Percentiles rank a stretch among this genome's conserved stretches.
These are phyloP conservation scores for Talaromyces sp. DNA, from an alignment of 2,329 filamentous ascomycete genomes.

Conservation along the genomic window DNA sequence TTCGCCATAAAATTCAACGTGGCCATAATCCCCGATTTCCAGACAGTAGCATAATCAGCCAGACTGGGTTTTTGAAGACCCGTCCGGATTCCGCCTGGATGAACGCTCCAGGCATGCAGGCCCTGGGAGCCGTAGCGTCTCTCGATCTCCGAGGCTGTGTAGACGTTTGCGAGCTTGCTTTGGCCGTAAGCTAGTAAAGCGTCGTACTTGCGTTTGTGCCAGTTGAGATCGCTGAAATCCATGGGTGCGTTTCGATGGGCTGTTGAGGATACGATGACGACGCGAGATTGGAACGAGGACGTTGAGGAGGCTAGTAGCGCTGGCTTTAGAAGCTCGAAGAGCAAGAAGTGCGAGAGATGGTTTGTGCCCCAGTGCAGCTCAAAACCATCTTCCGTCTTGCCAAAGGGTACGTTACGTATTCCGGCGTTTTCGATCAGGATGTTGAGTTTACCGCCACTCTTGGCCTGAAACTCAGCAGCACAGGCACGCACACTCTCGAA, in stretches of 20 bases:
- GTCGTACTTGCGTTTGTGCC: slow-evolving; percentile 2
- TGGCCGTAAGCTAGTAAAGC: background rate
- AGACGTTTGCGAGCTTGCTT: slow-evolving; percentile 9
- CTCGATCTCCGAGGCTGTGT: background rate
- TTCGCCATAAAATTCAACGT: slow-evolving; percentile 19
- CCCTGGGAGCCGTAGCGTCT: background rate
- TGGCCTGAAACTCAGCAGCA: background rate
- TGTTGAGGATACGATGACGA: background rate
- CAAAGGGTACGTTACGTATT: background rate
- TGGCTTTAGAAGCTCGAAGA: background rate
- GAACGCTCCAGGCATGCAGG: background rate
- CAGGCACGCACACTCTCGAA: slow-evolving; percentile 39
- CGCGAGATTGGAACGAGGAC: background rate
- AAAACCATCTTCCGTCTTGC: background rate
- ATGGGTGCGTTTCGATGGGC: background rate
- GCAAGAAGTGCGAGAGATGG: background rate
- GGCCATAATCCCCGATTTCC: background rate
- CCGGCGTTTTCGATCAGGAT: background rate
- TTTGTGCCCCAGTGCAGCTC: background rate
- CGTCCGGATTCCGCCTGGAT: background rate
- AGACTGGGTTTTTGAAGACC: background rate
- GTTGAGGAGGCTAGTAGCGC: background rate
- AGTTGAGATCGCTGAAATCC: slow-evolving; percentile 1
- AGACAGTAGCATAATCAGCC: background rate
- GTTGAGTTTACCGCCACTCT: slow-evolving; percentile 13